Evolutionary conservation across 805 yeast genomes (phyloP).

Genomic region (Metschnikowia similis): DNA sequence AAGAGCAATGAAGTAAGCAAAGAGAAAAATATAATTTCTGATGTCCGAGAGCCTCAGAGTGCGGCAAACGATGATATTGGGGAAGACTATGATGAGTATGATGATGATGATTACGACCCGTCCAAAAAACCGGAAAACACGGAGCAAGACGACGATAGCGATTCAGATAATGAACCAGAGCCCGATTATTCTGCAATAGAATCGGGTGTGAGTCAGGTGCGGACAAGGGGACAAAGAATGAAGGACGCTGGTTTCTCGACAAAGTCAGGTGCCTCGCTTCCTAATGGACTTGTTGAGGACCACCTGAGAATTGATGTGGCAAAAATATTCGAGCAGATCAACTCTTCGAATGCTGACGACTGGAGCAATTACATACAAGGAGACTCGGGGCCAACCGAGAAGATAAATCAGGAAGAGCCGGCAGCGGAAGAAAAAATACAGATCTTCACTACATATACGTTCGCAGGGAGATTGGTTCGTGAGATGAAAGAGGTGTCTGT

Average conservation of each 20-base stretch:
- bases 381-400: slow-evolving; percentile 8
- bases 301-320: slow-evolving; percentile 28
- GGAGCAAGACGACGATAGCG: slow-evolving; percentile 12
- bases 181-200: slow-evolving; percentile 49
- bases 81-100: slow-evolving; percentile 50
- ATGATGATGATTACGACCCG: slow-evolving; percentile 57
- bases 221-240: slow-evolving; percentile 62
- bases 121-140: slow-evolving; percentile 19
- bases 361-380: slow-evolving; percentile 13
- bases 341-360: slow-evolving; percentile 8
- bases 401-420: not conserved
- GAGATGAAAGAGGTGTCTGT: slow-evolving; percentile 77
- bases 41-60: not conserved
- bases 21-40: not conserved
- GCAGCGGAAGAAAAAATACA: slow-evolving; percentile 41
- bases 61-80: slow-evolving; percentile 8
- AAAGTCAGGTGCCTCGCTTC: slow-evolving; percentile 1
- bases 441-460: slow-evolving; percentile 74
- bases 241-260: slow-evolving; percentile 27
- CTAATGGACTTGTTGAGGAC: slow-evolving; percentile 14
- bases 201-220: slow-evolving; percentile 52
- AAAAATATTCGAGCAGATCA: slow-evolving; percentile 24
- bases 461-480: slow-evolving; percentile 79
- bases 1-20: not conserved
- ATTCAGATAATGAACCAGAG: slow-evolving; percentile 15